Conservation (phyloP, 768 basidiomycete species). For the Leucocoprinus leucothites region DNA sequence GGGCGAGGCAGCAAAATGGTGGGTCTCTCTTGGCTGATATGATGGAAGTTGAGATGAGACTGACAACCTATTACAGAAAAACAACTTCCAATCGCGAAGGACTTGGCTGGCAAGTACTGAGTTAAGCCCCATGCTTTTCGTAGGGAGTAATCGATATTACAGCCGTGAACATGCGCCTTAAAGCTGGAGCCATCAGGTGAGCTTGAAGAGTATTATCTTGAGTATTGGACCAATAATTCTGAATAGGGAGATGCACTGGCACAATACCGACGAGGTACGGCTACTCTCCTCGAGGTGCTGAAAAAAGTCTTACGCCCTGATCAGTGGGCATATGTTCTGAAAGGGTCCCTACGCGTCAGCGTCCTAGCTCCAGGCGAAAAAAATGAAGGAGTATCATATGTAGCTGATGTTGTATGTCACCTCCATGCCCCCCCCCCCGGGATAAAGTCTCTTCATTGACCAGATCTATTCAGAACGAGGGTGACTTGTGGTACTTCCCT, state of each 20-base stretch:
- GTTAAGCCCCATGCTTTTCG: no score
- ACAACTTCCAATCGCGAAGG: conserved; percentile 46
- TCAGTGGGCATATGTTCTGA: conserved; percentile 54
- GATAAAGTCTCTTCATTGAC: no score
- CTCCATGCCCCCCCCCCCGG: conserved; percentile 20
- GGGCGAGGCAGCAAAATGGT: conserved; percentile 64
- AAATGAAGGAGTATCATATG: conserved; percentile 44
- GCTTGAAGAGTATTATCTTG: not conserved
- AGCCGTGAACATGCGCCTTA: conserved; percentile 57
- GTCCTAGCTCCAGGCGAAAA: not conserved
- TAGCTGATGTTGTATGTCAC: conserved; percentile 48
- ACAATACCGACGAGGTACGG: conserved; percentile 43
- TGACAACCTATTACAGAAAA: conserved; percentile 27
- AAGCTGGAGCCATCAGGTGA: conserved; percentile 48
- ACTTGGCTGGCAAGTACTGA: conserved; percentile 26
- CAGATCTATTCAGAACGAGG: conserved; percentile 49
- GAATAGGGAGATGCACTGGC: conserved; percentile 54
- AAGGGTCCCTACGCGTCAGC: conserved; percentile 21
- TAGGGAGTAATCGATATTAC: conserved; percentile 1
- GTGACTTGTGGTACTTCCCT: conserved; percentile 57
- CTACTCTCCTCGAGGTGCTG: not conserved
- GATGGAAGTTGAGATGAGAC: not conserved
- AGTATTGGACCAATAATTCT: no score
- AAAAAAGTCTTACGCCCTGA: not conserved
- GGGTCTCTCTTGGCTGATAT: conserved; percentile 13